Evolutionary conservation across 1,284 basidiomycete genomes (phyloP).

Genomic region (Cronartium quercuum): DNA sequence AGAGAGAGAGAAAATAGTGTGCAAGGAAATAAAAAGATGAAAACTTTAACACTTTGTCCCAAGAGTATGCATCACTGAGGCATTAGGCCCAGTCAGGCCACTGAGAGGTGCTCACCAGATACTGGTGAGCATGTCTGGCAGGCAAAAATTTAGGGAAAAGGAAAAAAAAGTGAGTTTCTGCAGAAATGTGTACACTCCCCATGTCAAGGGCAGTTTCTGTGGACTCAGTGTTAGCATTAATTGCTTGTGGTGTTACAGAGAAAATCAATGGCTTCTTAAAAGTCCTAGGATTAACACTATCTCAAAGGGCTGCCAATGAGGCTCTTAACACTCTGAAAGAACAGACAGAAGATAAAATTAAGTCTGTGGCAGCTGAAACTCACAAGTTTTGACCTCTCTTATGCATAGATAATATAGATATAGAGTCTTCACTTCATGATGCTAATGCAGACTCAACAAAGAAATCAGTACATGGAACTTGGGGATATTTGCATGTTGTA

Average conservation of each 20-base stretch:
- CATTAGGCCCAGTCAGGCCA: no score
- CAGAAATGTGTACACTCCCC: no score
- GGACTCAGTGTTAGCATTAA: neutral
- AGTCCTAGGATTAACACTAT: neutral
- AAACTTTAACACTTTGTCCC: no score
- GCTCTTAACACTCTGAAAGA: neutral
- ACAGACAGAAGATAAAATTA: neutral
- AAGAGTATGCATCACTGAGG: no score
- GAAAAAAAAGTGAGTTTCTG: no score
- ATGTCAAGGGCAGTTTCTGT: no score
- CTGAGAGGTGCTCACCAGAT: no score
- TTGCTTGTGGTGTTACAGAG: conserved; percentile 1
- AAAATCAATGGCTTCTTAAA: conserved; percentile 3
- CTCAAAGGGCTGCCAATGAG: neutral
- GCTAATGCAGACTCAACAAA: neutral
- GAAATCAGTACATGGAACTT: neutral
- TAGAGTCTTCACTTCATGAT: conserved; percentile 1
- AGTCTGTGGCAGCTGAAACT: neutral
- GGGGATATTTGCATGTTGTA: conserved; percentile 6
- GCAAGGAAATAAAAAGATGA: no score
- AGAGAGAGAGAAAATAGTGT: no score
- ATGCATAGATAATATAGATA: conserved; percentile 11
- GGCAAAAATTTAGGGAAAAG: no score
- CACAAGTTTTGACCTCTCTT: neutral
- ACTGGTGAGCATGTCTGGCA: no score